Evolutionary conservation across 2,329 filamentous ascomycete genomes (phyloP), one percentile per base, ranked within the genome.

Genomic region (Microcera coccophila): DNA sequence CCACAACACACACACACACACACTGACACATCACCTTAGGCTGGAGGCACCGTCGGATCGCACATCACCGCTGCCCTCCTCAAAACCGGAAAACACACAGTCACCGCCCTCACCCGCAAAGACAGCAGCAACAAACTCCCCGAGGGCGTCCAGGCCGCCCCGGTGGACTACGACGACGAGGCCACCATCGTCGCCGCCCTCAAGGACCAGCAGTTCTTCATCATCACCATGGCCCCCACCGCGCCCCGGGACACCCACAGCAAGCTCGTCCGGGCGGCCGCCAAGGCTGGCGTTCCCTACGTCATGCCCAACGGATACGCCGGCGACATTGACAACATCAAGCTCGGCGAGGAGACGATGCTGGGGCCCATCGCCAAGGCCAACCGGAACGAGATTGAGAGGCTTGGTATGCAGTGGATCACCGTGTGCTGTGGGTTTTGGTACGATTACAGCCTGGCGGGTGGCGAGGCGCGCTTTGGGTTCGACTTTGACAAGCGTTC

Each of bases 391-490:
- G 18, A 24, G 9, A 3, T 18, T 16, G 21, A 28, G 16, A 14
- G 12, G 3, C 12, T 9, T 15, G 19, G 16, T 31, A 16, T 14
- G 26, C 15, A 12, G 15, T 26, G 17, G 12, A 63, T 78, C 42
- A 58, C 68, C 1, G 73, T 73, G 38, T 76, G 71, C 70, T 75
- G 74, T 51, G 67, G 70, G 1, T 76, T 72, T 43, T 78, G 74
- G 74, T 76, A 76, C 52, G 68, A 75, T 24, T 75, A 69, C 37
- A 74, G 70, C 44, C 52, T 76, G 3, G 67, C 64, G 3, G 59
- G 60, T 0, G 32, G 60, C 4, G 37, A 49, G 5, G 60, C 63
- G 9, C 20, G 17, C 5, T 75, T 66, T 19, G 73, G 74, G 2
- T 71, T 78, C 59, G 71, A 76, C 48, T 65, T 74, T 46, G 56